phyloP scores from a whole-genome alignment of 306 rosid genomes.

The Sicyos edulis region DNA sequence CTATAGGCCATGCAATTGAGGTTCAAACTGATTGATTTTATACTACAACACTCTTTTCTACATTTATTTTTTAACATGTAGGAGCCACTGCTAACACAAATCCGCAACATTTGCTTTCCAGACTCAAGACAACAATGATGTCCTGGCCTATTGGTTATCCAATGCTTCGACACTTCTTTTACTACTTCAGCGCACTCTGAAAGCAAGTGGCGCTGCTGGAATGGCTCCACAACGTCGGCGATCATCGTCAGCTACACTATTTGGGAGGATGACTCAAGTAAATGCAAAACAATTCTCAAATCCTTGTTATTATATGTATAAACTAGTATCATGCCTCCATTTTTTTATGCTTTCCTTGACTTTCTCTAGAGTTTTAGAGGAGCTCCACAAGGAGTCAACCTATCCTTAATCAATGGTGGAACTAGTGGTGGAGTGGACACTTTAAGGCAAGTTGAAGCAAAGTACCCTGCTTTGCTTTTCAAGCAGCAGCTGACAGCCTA shows the following conservation, averaged over 20 bases:
- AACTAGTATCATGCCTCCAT: constrained; percentile 4
- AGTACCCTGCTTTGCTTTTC: constrained; percentile 91
- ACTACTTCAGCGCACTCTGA: constrained; percentile 95
- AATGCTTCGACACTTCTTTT: constrained; percentile 89
- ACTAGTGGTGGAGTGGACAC: constrained; percentile 68
- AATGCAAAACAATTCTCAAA: constrained; percentile 21
- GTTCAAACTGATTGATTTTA: not conserved
- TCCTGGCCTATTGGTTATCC: constrained; percentile 88
- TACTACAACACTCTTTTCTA: not conserved
- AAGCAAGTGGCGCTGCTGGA: constrained; percentile 99
- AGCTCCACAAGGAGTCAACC: constrained; percentile 87
- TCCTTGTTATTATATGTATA: not conserved
- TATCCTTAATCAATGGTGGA: constrained; percentile 83
- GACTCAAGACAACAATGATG: constrained; percentile 85
- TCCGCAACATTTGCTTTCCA: constrained; percentile 10
- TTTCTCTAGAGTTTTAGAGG: constrained; percentile 73
- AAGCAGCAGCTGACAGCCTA: constrained; percentile 99
- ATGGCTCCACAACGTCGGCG: constrained; percentile 97
- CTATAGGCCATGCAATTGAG: constrained; percentile 88
- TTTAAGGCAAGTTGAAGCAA: constrained; percentile 97
- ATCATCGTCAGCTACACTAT: constrained; percentile 77
- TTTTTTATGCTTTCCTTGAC: constrained; percentile 22
- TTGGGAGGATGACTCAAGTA: constrained; percentile 99
- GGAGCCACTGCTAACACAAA: constrained; percentile 5
- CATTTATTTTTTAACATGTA: not conserved